Base-by-base conservation (phyloP, 2,329 filamentous ascomycete genomes). In the Cadophora gregata region DNA sequence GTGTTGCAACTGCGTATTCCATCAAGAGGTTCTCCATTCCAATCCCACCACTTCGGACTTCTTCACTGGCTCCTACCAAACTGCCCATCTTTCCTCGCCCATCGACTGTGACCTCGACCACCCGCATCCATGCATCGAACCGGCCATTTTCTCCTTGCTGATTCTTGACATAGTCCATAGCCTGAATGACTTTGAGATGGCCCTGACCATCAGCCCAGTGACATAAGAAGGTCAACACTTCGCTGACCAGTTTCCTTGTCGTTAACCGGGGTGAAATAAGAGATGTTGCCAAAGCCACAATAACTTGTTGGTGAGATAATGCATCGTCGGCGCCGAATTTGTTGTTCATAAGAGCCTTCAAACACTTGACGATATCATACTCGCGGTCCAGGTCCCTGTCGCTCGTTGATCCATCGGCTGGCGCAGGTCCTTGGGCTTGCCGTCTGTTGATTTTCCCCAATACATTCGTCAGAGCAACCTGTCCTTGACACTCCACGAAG, bases 331-430 rank as follows among this genome's bases (percentile, higher is more conserved):
- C 96, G 69, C 96, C 96, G 78, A 97, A 98, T 78, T 97, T 97
- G 86, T 97, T 99, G 87, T 99, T 99, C 91, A 98, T 97, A 66
- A 98, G 81, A 36, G 94, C 93, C 82, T 98, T 98, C 66, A 99
- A 81, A 81, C 96, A 98, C 81, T 99, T 99, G 77, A 97, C 88
- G 70, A 99, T 97, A 77, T 98, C 96, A 78, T 98, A 98, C 80
- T 93, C 90, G 65, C 88, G 84, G 73, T 93, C 90, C 60, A 91
- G 79, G 75, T 92, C 90, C 73, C 87, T 88, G 67, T 92, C 90
- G 48, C 82, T 86, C n/a, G 78, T 81, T 27, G 81, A 80, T 31
- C 83, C 82, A 56, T 84, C 79, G 48, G 80, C 80, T 64, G 80
- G 80, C 5, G 86, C 84, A 33, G 87, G 85, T 71, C 89, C 77